These are phyloP conservation scores for Talaromyces stipitatus DNA, from an alignment of 495 filamentous ascomycete genomes.

Conservation along the genomic window DNA sequence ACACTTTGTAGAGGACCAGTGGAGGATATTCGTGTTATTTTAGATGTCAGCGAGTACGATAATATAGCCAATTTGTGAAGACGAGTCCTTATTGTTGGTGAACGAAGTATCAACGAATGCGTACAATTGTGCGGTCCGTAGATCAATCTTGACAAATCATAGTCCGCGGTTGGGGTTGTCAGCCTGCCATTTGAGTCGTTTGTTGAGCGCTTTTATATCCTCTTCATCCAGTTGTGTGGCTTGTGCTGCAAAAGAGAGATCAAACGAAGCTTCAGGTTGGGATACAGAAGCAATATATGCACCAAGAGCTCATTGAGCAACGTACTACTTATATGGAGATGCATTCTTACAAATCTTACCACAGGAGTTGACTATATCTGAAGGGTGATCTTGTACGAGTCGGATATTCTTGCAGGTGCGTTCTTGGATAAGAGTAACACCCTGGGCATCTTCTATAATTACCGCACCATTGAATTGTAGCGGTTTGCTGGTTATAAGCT, in stretches of 20 bases:
- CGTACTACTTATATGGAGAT: neutral
- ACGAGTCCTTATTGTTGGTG: slow-evolving; percentile 11
- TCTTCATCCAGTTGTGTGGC: neutral
- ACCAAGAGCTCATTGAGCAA: neutral
- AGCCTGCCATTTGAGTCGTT: neutral
- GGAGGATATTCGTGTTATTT: slow-evolving; percentile 8
- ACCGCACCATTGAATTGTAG: neutral
- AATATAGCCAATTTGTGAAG: slow-evolving; percentile 11
- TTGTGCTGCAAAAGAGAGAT: neutral
- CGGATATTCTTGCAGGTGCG: neutral
- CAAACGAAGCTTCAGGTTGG: neutral
- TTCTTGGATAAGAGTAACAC: neutral
- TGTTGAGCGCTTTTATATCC: neutral
- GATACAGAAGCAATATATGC: neutral
- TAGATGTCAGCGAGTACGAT: slow-evolving; percentile 7
- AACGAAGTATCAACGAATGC: slow-evolving; percentile 10
- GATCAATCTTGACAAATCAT: neutral
- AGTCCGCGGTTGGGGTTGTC: neutral
- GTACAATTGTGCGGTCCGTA: neutral
- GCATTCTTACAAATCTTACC: neutral
- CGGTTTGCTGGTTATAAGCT: neutral
- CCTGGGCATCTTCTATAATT: neutral
- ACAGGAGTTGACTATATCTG: neutral
- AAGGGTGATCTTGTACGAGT: neutral
- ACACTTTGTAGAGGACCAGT: slow-evolving; percentile 11